Base-by-base conservation (phyloP, 345 rosid species). In the Populus ilicifolia region DNA sequence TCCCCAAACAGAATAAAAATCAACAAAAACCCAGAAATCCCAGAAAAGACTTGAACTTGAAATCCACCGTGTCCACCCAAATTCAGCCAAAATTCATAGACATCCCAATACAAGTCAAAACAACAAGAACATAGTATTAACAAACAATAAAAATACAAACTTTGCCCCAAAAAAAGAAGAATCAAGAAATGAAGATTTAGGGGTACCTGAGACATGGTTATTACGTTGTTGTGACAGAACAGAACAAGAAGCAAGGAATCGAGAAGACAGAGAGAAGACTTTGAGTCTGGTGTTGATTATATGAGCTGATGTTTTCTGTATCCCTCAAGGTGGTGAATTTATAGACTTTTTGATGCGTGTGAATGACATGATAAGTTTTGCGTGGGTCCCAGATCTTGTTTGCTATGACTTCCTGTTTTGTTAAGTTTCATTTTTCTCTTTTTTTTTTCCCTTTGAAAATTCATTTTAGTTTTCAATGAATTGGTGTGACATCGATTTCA, bases 141-240 rank as follows among this genome's bases (percentile, higher is more conserved):
- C 23, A 6, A 56, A 72, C 9, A 36, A 36, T 35, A n/a, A 73
- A 14, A 62, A 61, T 8, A 27, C 4, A 30, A 38, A 38, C 48
- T 20, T 52, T 52, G 59, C 61, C 61, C 39, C 30, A 6, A 16
- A 2, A 29, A 8, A 46, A 71, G 12, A 54, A 6, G 29, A 18
- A 16, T 11, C 44, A 29, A 35, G 29, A 66, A 2, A 67, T 8
- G 2, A 65, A 17, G 16, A 14, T 41, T 5, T 5, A 21, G 1
- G 23, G 66, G 66, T 33, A 75, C 71, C 78, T 75, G 72, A 67
- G 78, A 75, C 78, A 75, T 67, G 71, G 13, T 75, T 46, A 5
- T 13, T 35, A 10, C 0, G 10, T 9, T 18, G 27, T 11, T 14
- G 62, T 29, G 5, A 17, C 1, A 21, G 8, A 41, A 12, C 63